Base-by-base conservation (phyloP, 169 alveolate species). In the Babesia divergens region DNA sequence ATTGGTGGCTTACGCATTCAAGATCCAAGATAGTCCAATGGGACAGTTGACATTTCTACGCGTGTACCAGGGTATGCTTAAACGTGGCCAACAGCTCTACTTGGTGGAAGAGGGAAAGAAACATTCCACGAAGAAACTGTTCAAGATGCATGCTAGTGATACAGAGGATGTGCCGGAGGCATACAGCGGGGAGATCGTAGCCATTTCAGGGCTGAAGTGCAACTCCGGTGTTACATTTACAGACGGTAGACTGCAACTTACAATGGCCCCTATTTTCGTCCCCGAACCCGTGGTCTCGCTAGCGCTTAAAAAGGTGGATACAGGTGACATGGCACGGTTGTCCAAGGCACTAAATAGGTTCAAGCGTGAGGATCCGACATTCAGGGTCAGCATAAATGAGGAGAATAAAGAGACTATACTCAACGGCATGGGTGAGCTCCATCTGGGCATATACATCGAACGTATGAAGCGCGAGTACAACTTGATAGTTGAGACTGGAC, bases 351-450 rank as follows among this genome's bases (percentile, higher is more conserved):
- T 94, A 18, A 76, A 79, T 32, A 80, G 95, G 65, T 96, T 96
- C 74, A 71, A 91, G 74, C 90, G 97, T 81, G 99, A 96, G 84
- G 99, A 96, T 62, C 98, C 99, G 8, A 96, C 98, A 3, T 96
- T 96, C 75, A 82, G 90, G 62, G 94, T 94, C 11, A 70, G 81
- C 14, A 72, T 89, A 40, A 97, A 95, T 81, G 91, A 83, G 54
- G 98, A 95, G 89, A 86, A 95, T 62, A 93, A 94, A 52, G 99
- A 94, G 84, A 92, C 92, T 34, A 72, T 95, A 46, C 84, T 94
- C 75, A 89, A 95, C 55, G 99, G 99, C 26, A 94, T 96, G 95
- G 99, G 99, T 31, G 99, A 96, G 85, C 84, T 96, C 62, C 99
- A 96, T 71, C 74, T 96, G 52, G 89, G 91, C 43, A 93, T 96